Base-by-base conservation (phyloP, 768 basidiomycete genomes). In the Mycena rebaudengoi region DNA sequence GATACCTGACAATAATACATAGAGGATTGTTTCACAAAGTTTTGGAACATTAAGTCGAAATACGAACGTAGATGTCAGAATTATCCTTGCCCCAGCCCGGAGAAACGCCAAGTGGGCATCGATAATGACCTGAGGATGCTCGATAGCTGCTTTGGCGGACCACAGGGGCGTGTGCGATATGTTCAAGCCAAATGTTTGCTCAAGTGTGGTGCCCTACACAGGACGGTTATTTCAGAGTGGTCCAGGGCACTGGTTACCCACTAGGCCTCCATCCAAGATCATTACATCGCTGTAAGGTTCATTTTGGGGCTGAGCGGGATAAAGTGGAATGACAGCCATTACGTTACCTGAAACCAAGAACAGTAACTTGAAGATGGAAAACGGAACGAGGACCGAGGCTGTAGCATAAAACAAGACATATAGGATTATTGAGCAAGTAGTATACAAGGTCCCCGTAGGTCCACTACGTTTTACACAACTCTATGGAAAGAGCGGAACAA, bases 11-110 rank as follows among this genome's bases (percentile, higher is more conserved):
- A 4, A 28, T 7, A 28, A 25, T 8, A 18, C 33, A 33, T 33
- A 12, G 30, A 49, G 25, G 13, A n/a, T 29, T 21, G 11, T 33
- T 2, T 7, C 25, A 18, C 2, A 11, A 5, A 29, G 18, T 20
- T 20, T 18, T n/a, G 20, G 30, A 16, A 26, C 20, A 16, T 23
- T 2, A 30, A 49, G 44, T 14, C 46, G 8, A n/a, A n/a, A n/a
- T 11, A 68, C 78, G 23, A 69, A 92, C 92, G 92, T 92, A 2
- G 87, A 80, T 0, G 92, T 91, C 52, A 86, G 79, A 26, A 95
- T 84, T 14, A 92, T 79, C 50, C 82, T 79, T 11, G 91, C 85
- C 0, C 92, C 91, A 8, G 90, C 88, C 11, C 81, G 76, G 20
- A 92, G 72, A 73, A 90, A 95, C 0, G 80, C 78, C 32, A 85